These are phyloP conservation scores for Asclepias syriaca DNA, from an alignment of 257 asterid genomes.

Conservation along the genomic window DNA sequence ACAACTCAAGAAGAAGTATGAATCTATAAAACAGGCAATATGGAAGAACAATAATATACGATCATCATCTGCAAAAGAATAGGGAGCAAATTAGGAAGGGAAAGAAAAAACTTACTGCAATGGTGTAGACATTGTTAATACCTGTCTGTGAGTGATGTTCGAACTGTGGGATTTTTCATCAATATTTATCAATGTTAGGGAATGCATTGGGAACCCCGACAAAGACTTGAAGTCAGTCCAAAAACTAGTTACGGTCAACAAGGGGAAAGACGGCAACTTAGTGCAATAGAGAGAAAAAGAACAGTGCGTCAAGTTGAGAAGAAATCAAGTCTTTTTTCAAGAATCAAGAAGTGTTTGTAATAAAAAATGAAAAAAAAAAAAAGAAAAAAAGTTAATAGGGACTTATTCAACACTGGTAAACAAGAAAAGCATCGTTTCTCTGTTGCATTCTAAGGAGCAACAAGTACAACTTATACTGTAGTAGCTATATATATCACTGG, in stretches of 20 bases:
- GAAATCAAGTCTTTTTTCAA: too few relatives aligned
- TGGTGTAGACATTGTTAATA: constrained; percentile 17
- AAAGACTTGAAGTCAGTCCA: not conserved
- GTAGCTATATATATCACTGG: not conserved
- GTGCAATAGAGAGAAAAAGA: too few relatives aligned
- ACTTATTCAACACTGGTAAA: not conserved
- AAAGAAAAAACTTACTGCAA: constrained; percentile 14
- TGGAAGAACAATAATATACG: not conserved
- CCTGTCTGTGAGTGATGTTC: not conserved
- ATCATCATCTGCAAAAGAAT: not conserved
- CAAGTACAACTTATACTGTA: not conserved
- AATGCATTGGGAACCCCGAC: not conserved
- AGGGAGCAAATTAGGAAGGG: too few relatives aligned
- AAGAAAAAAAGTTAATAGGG: too few relatives aligned
- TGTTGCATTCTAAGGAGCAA: not conserved
- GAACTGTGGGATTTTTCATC: not conserved
- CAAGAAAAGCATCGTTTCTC: not conserved
- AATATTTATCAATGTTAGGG: not conserved
- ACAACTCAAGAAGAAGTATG: not conserved
- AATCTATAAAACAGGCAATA: not conserved
- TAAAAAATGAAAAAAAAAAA: too few relatives aligned
- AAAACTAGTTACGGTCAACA: not conserved
- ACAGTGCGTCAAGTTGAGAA: not conserved
- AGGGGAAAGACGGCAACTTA: not conserved
- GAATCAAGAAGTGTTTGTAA: too few relatives aligned